Evolutionary conservation across 495 filamentous ascomycete species (phyloP).

Genomic region (Penicillium tannophilum): DNA sequence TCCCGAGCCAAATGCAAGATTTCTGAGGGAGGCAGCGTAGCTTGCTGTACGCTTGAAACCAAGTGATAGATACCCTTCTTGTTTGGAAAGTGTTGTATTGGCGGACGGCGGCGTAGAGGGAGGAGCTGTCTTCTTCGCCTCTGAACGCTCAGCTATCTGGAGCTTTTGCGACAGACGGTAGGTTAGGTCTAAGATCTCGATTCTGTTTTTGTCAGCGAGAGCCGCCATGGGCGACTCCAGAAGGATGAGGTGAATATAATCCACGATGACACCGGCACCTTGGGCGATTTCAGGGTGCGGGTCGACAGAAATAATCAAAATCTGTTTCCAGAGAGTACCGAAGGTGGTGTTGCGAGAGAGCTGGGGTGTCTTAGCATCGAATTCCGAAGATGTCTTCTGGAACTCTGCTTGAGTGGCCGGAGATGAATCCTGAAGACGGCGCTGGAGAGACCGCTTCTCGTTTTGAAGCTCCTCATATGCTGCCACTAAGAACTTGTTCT

Average conservation of each 20-base stretch:
- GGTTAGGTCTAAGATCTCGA: conserved; percentile 69
- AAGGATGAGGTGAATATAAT: conserved; percentile 77
- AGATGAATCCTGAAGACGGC: conserved; percentile 41
- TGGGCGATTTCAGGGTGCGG: conserved; percentile 92
- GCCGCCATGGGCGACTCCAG: conserved; percentile 73
- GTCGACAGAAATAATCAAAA: conserved; percentile 87
- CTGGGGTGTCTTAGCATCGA: conserved; percentile 30
- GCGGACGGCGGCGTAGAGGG: conserved; percentile 54
- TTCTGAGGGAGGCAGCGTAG: conserved; percentile 71
- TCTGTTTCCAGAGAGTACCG: conserved; percentile 89
- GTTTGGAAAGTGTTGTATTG: conserved; percentile 45
- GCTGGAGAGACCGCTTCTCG: conserved; percentile 68
- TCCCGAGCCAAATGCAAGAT: conserved; percentile 60
- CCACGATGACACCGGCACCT: conserved; percentile 77
- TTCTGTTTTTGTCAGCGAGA: conserved; percentile 70
- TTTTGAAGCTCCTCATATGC: conserved; percentile 90
- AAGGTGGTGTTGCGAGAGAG: conserved; percentile 87
- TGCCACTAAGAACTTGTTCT: conserved; percentile 87
- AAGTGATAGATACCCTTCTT: conserved; percentile 66
- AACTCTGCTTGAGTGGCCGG: conserved; percentile 20
- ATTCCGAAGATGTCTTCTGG: conserved; percentile 9
- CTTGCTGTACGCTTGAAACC: conserved; percentile 69
- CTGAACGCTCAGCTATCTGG: conserved; percentile 41
- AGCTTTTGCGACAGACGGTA: conserved; percentile 51
- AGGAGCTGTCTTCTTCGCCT: conserved; percentile 43